Base-by-base conservation (phyloP, 148 eudicot genomes). In the Limonium bicolor region DNA sequence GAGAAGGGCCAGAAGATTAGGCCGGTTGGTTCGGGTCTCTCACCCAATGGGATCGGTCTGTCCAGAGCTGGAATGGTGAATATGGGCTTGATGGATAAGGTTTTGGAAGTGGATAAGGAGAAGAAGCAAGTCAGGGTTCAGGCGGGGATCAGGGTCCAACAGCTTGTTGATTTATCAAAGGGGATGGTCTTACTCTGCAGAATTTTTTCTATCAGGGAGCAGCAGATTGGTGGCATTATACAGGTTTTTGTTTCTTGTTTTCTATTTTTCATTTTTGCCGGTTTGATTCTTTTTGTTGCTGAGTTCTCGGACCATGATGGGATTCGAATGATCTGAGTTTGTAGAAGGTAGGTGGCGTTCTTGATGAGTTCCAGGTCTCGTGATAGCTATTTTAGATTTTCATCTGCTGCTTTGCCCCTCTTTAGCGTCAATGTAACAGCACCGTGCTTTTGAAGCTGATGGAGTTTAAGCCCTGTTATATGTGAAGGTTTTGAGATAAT, bases 161-260 rank as follows among this genome's bases (percentile, higher is more conserved):
- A 77, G 69, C 75, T 88, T 32, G 97, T 88, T 47, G 97, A 88
- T 72, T 71, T 62, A 54, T 88, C 27, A 83, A 83, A 38, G 86
- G 77, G 15, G 51, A 49, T 68, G 97, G 96, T 16, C 58, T 83
- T 40, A 88, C 94, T 41, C 50, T 88, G 71, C 94, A 88, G 81
- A 88, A 88, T 63, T 88, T 83, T 92, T 16, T 83, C 94, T 0
- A 88, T 88, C 41, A 56, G 94, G 38, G 97, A 83, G 55, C 97
- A 83, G 65, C 97, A 88, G 41, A 65, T 88, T 66, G 97, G 97
- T 23, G 97, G 97, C 49, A 80, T 88, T 66, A 52, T 88, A 68
- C 97, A 88, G 92, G 92, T 80, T 55, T 16, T 28, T 22, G 0
- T 22, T 54, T 21, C 5, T 10, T 10, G 26, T 7, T 29, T 1